Conservation (phyloP, 106 monocot genomes). For the Vanilla planifolia region DNA sequence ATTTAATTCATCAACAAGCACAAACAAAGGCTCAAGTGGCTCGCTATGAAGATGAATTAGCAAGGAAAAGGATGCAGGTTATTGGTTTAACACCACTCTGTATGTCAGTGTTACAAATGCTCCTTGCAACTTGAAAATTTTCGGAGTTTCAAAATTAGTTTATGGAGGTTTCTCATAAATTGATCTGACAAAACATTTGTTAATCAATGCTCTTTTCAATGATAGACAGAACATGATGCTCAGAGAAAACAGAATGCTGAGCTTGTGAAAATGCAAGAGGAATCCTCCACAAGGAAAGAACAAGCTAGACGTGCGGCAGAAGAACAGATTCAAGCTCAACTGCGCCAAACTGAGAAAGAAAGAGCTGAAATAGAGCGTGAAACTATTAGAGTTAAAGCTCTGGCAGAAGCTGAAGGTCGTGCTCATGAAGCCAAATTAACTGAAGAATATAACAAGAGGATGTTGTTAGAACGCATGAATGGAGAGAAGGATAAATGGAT, state of each 20-base stretch:
- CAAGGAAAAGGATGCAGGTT: conserved; percentile 98
- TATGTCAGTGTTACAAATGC: background rate
- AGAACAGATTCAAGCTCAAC: conserved; percentile 77
- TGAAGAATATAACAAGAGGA: conserved; percentile 72
- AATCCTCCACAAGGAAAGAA: conserved; percentile 69
- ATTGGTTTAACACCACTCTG: background rate
- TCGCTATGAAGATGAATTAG: conserved; percentile 90
- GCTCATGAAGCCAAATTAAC: conserved; percentile 79
- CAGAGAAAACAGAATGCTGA: conserved; percentile 79
- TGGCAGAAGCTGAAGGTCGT: conserved; percentile 89
- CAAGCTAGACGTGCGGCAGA: conserved; percentile 72
- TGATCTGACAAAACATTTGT: background rate
- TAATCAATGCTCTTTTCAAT: conserved; percentile 3
- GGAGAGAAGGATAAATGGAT: conserved; percentile 94
- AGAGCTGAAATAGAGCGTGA: conserved; percentile 80
- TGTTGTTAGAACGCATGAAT: conserved; percentile 74
- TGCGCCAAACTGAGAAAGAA: conserved; percentile 75
- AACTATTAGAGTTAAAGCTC: conserved; percentile 73
- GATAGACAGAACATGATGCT: conserved; percentile 78
- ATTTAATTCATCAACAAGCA: conserved; percentile 72
- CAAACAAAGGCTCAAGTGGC: conserved; percentile 86
- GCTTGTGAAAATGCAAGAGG: conserved; percentile 97
- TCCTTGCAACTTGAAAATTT: conserved; percentile 4
- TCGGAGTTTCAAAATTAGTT: background rate
- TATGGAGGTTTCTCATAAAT: background rate